These are phyloP conservation scores for Umbellularia californica DNA, from an alignment of 164 flowering plant genomes.

Conservation along the genomic window DNA sequence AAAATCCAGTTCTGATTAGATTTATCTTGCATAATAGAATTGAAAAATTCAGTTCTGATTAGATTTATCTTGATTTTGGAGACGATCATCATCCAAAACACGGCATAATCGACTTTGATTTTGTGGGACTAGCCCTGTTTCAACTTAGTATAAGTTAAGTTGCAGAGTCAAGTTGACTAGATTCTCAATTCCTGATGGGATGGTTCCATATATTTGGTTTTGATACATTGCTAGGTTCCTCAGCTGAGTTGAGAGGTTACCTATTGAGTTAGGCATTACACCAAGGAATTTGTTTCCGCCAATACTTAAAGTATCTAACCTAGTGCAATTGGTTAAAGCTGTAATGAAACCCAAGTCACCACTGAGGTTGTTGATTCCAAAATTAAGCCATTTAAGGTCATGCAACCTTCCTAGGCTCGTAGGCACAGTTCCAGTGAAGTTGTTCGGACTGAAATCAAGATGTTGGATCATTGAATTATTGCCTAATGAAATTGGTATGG, in stretches of 20 bases:
- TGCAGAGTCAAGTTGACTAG: constrained; percentile 23
- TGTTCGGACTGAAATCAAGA: constrained; percentile 11
- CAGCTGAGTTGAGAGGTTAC: constrained; percentile 37
- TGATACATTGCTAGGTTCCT: constrained; percentile 19
- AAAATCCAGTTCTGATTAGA: too few relatives aligned
- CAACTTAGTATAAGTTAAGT: too few relatives aligned
- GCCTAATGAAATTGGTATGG: constrained; percentile 22
- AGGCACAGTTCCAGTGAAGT: constrained; percentile 20
- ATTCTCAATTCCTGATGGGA: constrained; percentile 38
- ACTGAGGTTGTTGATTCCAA: constrained; percentile 15
- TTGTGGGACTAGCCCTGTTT: too few relatives aligned
- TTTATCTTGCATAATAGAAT: too few relatives aligned
- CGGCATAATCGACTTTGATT: too few relatives aligned
- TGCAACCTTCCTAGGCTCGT: constrained; percentile 11
- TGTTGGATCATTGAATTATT: constrained; percentile 17
- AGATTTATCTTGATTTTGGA: too few relatives aligned
- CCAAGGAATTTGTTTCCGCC: constrained; percentile 41
- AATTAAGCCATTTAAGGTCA: not conserved
- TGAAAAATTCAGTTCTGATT: too few relatives aligned
- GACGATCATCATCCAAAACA: too few relatives aligned
- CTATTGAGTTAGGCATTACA: constrained; percentile 38
- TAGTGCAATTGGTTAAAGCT: constrained; percentile 30
- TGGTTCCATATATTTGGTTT: constrained; percentile 32
- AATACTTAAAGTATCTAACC: constrained; percentile 27
- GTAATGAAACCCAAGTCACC: constrained; percentile 18